Conservation (phyloP, 1,139 yeast species). For the Diutina rugosa region DNA sequence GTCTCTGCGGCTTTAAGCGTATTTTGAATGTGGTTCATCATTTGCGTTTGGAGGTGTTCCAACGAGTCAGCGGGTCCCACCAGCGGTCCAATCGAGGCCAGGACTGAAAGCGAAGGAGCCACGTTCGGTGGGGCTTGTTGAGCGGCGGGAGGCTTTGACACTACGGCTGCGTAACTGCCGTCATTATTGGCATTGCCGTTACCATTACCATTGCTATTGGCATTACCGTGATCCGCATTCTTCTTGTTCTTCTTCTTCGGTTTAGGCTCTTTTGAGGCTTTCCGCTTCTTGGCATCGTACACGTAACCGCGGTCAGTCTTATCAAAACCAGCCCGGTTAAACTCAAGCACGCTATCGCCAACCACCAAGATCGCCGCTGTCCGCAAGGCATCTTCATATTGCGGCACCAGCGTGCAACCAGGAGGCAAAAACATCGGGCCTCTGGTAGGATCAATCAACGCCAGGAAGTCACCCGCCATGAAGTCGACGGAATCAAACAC, state of each 20-base stretch:
- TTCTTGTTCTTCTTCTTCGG: neutral
- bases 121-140: neutral
- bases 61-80: neutral
- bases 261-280: neutral
- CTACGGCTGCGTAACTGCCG: neutral
- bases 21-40: neutral
- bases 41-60: neutral
- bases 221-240: neutral
- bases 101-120: neutral
- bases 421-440: neutral
- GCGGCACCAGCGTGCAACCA: neutral
- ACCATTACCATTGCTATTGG: no score
- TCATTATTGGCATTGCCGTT: neutral
- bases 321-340: neutral
- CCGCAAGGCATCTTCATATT: neutral
- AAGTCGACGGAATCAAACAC: constrained; percentile 19
- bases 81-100: neutral
- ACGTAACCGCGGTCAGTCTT: neutral
- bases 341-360: neutral
- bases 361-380: neutral
- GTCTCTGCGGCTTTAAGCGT: neutral
- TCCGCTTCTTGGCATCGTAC: neutral
- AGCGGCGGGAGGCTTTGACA: neutral
- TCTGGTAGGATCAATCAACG: neutral
- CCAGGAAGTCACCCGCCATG: neutral